Evolutionary conservation across 1,139 yeast genomes (phyloP).

Genomic region (Pneumocystis murina): DNA sequence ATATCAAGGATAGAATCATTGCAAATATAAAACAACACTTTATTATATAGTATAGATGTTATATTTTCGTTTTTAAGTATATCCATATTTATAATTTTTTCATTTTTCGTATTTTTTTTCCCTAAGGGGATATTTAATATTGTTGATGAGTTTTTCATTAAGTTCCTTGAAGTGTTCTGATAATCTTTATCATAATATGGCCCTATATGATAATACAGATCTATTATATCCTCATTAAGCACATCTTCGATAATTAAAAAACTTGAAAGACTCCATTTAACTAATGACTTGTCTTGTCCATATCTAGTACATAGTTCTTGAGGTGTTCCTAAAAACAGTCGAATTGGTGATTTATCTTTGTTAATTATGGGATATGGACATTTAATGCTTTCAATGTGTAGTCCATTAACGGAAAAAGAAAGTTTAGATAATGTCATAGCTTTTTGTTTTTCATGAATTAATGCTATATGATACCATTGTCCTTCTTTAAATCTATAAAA

Average conservation of each 20-base stretch:
- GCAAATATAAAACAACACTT: conserved; percentile 11
- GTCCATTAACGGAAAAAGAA: conserved; percentile 26
- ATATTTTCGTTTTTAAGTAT: conserved; percentile 14
- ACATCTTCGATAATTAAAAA: conserved; percentile 16
- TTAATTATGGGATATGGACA: conserved; percentile 16
- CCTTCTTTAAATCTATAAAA: conserved; percentile 11
- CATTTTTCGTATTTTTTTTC: conserved; percentile 14
- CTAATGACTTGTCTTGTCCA: background rate
- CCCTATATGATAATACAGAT: conserved; percentile 27
- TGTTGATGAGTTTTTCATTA: conserved; percentile 19
- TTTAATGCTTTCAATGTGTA: conserved; percentile 22
- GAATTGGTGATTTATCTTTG: conserved; percentile 14
- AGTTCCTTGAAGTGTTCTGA: conserved; percentile 27
- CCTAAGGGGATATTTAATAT: conserved; percentile 21
- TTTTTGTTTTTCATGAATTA: conserved; percentile 15
- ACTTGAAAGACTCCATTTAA: conserved; percentile 4
- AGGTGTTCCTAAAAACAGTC: conserved; percentile 18
- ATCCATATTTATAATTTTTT: conserved; percentile 16
- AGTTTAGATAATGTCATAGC: conserved; percentile 18
- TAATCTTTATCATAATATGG: conserved; percentile 28
- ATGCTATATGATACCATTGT: conserved; percentile 15
- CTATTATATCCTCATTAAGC: conserved; percentile 25
- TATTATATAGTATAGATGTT: conserved; percentile 12
- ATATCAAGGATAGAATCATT: conserved; percentile 2
- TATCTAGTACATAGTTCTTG: conserved; percentile 3